phyloP scores from a whole-genome alignment of 345 rosid species.

The Cardamine occulta region DNA sequence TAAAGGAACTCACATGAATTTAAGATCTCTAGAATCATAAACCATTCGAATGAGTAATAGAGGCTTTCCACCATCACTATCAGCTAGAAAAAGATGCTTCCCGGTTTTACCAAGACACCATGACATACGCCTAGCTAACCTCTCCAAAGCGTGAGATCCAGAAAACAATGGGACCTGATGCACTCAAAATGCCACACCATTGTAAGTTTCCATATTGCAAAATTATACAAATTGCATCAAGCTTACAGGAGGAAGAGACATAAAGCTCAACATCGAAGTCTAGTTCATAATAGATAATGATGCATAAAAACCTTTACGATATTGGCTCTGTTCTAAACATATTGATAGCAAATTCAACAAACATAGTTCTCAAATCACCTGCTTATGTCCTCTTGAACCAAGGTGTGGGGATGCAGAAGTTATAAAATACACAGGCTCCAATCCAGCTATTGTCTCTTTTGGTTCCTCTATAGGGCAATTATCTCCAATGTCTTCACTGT shows the following conservation, averaged over 20 bases:
- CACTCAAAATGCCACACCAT: constrained; percentile 21
- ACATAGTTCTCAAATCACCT: constrained; percentile 50
- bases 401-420: constrained; percentile 91
- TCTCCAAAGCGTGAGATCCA: constrained; percentile 72
- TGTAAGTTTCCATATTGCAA: not conserved
- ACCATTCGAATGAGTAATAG: constrained; percentile 84
- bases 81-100: constrained; percentile 79
- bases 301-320: not conserved
- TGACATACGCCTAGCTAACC: constrained; percentile 55
- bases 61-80: constrained; percentile 59
- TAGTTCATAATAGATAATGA: constrained; percentile 4
- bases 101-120: constrained; percentile 84
- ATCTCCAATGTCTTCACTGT: constrained; percentile 47
- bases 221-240: not conserved
- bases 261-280: not conserved
- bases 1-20: constrained; percentile 70
- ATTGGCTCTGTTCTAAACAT: not conserved
- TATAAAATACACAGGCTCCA: constrained; percentile 81
- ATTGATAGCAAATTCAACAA: constrained; percentile 8
- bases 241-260: no score
- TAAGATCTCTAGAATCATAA: constrained; percentile 65
- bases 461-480: constrained; percentile 32
- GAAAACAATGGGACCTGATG: constrained; percentile 71
- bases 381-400: constrained; percentile 86
- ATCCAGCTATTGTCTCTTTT: constrained; percentile 66